Evolutionary conservation across 2,329 filamentous ascomycete species (phyloP).

Genomic region (Colletotrichum phormii): DNA sequence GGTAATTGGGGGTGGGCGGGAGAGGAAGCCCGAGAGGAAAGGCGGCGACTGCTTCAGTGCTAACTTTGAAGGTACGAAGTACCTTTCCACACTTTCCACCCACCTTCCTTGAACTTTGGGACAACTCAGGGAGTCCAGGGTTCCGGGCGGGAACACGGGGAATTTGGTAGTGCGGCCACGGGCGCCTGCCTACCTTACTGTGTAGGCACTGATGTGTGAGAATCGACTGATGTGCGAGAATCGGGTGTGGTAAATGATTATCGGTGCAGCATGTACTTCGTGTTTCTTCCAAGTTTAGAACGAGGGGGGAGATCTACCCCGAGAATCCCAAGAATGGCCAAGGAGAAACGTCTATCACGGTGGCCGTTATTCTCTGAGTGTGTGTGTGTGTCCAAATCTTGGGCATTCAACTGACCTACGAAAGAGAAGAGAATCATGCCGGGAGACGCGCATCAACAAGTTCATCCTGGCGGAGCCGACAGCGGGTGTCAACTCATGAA

Average conservation of each 20-base stretch:
- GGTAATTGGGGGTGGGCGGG: neutral
- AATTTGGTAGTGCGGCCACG: conserved; percentile 5
- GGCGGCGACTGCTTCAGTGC: neutral
- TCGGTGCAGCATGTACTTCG: neutral
- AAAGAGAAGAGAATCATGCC: neutral
- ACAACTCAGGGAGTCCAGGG: conserved; percentile 6
- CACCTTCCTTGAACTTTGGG: neutral
- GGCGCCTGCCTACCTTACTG: too few relatives aligned
- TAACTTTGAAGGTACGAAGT: neutral
- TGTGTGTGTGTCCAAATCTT: neutral
- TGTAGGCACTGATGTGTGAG: too few relatives aligned
- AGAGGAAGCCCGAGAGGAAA: neutral
- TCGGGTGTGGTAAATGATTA: neutral
- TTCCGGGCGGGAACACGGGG: conserved; percentile 23
- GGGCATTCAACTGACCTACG: neutral
- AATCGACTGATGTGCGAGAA: too few relatives aligned
- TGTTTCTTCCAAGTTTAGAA: neutral
- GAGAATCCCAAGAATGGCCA: neutral
- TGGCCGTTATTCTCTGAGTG: neutral
- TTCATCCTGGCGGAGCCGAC: neutral
- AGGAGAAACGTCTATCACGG: neutral
- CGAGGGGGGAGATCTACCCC: neutral
- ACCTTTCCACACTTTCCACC: neutral
- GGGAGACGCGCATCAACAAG: neutral
- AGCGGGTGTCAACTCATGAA: conserved; percentile 4